Evolutionary conservation across 768 basidiomycete species (phyloP), one percentile per base, ranked within the genome.

Genomic region (Kwoniella dendrophila): DNA sequence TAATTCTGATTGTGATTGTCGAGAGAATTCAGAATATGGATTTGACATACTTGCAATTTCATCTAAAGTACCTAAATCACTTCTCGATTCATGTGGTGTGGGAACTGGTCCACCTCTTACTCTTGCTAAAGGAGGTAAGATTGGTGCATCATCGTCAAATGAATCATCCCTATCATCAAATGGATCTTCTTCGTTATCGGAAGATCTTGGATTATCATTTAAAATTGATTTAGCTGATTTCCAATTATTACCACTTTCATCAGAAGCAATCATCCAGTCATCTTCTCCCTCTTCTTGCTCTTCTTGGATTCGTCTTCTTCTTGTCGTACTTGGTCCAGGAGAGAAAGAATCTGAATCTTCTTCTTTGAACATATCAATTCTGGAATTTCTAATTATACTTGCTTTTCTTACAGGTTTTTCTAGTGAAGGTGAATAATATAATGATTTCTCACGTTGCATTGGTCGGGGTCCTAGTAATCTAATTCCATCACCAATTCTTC

Each of bases 381-480:
- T 41, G 27, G 51, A 30, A 53, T 61, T 76, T 67, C 74, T 2
- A 11, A 62, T 33, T 66, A 52, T 73, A 56, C 61, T 74, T 69
- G 48, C 73, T 66, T 24, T 36, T 22, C 69, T 24, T 11, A 50
- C 47, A 6, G 62, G 55, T 30, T 44, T 47, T 2, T 38, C 55
- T 16, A 48, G 56, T 2, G 55, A 57, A 7, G 54, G 56, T 1
- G 44, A 50, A 20, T 63, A 57, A 26, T 63, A 57, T 20, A 32
- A 32, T 20, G 62, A 52, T 29, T 55, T 59, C 6, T 67, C 47
- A 78, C 79, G 52, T 81, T 78, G 33, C n/a, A n/a, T n/a, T 82
- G 62, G n/a, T 79, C 76, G 24, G 79, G 80, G 32, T 82, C 75
- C 62, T 74, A 84, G 77, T 12, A 73, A 66, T 10, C 72, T 72